Conservation (phyloP, 2,329 filamentous ascomycete genomes). For the Trichoderma sp. region DNA sequence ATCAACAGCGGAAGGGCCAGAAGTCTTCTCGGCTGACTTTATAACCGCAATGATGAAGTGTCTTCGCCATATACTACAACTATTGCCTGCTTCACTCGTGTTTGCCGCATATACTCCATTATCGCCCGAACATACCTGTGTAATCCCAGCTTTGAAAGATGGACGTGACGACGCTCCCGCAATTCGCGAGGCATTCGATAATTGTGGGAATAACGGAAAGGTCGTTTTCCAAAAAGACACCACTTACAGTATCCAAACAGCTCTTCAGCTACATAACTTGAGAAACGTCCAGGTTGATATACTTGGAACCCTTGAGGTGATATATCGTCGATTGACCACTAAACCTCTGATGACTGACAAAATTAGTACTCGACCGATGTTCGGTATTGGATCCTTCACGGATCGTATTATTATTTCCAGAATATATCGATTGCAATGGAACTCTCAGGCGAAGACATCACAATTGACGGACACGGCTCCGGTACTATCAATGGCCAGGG, state of each 20-base stretch:
- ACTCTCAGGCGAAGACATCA: conserved; percentile 8
- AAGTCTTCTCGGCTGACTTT: background rate
- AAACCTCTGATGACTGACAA: background rate
- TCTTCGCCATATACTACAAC: background rate
- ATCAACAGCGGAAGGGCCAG: background rate
- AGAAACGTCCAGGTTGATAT: conserved; percentile 8
- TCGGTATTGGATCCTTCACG: conserved; percentile 15
- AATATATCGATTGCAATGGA: conserved; percentile 18
- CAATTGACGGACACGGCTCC: conserved; percentile 14
- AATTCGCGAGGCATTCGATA: conserved; percentile 7
- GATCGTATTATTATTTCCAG: conserved; percentile 16
- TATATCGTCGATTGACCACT: background rate
- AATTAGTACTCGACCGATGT: conserved; percentile 16
- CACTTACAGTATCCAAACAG: conserved; percentile 7
- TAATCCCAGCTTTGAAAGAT: conserved; percentile 9
- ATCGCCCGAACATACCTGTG: conserved; percentile 2
- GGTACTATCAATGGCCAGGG: conserved; percentile 18
- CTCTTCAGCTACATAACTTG: conserved; percentile 4
- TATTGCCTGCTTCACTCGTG: background rate
- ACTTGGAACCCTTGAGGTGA: conserved; percentile 11
- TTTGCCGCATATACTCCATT: background rate
- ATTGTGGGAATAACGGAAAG: conserved; percentile 15
- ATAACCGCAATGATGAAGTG: background rate
- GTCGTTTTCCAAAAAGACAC: conserved; percentile 10
- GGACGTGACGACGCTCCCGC: conserved; percentile 14